Percentiles rank a stretch among this genome's conserved stretches.
Evolutionary conservation across 2,329 filamentous ascomycete genomes (phyloP).

Genomic region (Trichoderma guizhouense): DNA sequence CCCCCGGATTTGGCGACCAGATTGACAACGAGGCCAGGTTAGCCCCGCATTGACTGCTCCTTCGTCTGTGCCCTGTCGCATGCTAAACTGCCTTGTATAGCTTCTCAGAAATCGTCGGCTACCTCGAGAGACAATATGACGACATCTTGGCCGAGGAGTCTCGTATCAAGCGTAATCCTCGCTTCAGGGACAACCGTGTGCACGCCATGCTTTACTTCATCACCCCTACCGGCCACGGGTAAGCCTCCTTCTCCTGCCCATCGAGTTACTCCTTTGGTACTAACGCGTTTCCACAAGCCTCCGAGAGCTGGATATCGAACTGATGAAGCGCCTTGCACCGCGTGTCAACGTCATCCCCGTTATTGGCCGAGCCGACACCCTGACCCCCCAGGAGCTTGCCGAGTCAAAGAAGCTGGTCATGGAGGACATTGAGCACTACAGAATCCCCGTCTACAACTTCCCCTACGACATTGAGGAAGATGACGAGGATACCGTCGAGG

Average conservation of each 20-base stretch:
- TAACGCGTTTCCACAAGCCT: conserved; percentile 55
- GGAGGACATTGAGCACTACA: conserved; percentile 99
- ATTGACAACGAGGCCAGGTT: conserved; percentile 99
- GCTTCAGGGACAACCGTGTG: conserved; percentile 98
- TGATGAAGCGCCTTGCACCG: conserved; percentile 98
- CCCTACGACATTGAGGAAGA: conserved; percentile 99
- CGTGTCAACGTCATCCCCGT: conserved; percentile 99
- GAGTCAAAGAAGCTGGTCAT: conserved; percentile 99
- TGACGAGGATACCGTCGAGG: conserved; percentile 97
- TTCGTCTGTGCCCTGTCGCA: not conserved
- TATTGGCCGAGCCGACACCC: conserved; percentile 95
- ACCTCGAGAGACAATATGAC: conserved; percentile 98
- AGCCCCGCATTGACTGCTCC: conserved; percentile 23
- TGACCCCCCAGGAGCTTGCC: conserved; percentile 92
- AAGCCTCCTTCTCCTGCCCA: conserved; percentile 33
- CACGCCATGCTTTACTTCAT: conserved; percentile 99
- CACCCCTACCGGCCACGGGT: conserved; percentile 94
- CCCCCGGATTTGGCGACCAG: conserved; percentile 95
- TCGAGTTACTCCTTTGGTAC: not conserved
- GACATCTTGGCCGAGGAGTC: conserved; percentile 99
- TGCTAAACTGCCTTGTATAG: conserved; percentile 42
- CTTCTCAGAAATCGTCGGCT: conserved; percentile 96
- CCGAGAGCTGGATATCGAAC: conserved; percentile 96
- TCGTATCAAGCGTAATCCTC: conserved; percentile 99
- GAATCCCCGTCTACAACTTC: conserved; percentile 99